A percentile compares a stretch with the other conserved stretches of the same genome.
These are phyloP conservation scores for Eutrema heterophyllum DNA, from an alignment of 345 rosid species.

Conservation along the genomic window DNA sequence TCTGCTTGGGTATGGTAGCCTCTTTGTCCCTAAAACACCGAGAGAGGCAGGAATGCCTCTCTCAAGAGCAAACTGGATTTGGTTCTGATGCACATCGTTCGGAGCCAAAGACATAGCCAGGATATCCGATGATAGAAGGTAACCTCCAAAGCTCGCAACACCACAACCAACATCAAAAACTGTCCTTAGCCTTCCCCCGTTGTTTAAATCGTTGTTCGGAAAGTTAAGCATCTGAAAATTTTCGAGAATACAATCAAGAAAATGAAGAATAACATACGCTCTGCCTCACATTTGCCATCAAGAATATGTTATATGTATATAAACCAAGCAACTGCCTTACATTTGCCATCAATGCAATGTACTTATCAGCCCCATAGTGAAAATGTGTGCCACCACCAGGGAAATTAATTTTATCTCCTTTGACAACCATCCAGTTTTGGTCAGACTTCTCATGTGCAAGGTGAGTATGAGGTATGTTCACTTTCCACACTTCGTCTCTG, in stretches of 20 bases:
- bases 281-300: too few relatives aligned
- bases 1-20: constrained; percentile 93
- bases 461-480: constrained; percentile 91
- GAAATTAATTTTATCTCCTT: constrained; percentile 77
- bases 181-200: constrained; percentile 69
- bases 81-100: constrained; percentile 94
- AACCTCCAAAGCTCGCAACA: constrained; percentile 94
- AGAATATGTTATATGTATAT: too few relatives aligned
- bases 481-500: constrained; percentile 97
- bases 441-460: constrained; percentile 94
- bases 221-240: constrained; percentile 78
- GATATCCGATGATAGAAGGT: constrained; percentile 71
- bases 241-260: not conserved
- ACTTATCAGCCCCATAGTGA: constrained; percentile 92
- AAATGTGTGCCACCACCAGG: constrained; percentile 98
- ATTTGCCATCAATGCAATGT: constrained; percentile 83
- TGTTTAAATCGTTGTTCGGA: constrained; percentile 53
- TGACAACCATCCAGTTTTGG: constrained; percentile 97
- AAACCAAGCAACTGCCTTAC: constrained; percentile 39
- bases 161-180: constrained; percentile 95
- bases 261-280: not conserved
- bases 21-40: constrained; percentile 90
- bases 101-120: constrained; percentile 86
- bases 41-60: constrained; percentile 95
- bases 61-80: constrained; percentile 95